These are phyloP conservation scores for Ogataea hybrid DNA, from an alignment of 1,139 yeast genomes.

Conservation along the genomic window DNA sequence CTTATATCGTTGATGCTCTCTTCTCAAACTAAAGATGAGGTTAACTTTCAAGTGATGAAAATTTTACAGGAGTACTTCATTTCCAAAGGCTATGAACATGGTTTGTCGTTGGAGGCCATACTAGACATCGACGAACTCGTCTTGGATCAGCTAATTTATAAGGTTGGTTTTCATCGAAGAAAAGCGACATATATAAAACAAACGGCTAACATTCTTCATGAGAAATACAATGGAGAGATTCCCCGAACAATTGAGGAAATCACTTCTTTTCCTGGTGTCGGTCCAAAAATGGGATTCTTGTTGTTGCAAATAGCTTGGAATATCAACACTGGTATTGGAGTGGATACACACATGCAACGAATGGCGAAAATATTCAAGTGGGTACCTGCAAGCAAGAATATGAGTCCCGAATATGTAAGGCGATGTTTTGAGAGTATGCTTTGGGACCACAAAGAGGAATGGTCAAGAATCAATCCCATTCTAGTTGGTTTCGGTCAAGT, in stretches of 20 bases:
- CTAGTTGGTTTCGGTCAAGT: conserved; percentile 94
- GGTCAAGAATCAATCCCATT: conserved; percentile 85
- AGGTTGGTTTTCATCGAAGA: conserved; percentile 85
- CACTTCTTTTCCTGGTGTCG: conserved; percentile 81
- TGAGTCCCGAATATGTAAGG: conserved; percentile 77
- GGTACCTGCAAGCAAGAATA: conserved; percentile 50
- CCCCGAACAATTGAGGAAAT: conserved; percentile 68
- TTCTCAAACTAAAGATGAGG: conserved; percentile 90
- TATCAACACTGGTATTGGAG: conserved; percentile 79
- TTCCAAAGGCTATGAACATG: conserved; percentile 35
- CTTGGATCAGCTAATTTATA: conserved; percentile 63
- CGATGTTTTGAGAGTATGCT: conserved; percentile 70
- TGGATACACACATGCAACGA: conserved; percentile 89
- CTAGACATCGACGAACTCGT: conserved; percentile 50
- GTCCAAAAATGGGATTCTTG: conserved; percentile 92
- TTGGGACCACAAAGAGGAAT: conserved; percentile 51
- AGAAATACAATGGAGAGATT: conserved; percentile 60
- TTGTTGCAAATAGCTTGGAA: conserved; percentile 83
- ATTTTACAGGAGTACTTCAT: conserved; percentile 49
- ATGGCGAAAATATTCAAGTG: conserved; percentile 81
- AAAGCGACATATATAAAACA: conserved; percentile 71
- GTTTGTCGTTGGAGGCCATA: conserved; percentile 44
- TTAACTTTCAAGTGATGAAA: conserved; percentile 71
- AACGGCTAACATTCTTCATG: conserved; percentile 53
- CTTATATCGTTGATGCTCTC: conserved; percentile 82